Conservation (phyloP, 2,329 filamentous ascomycete genomes). For the Trichoderma sp. region DNA sequence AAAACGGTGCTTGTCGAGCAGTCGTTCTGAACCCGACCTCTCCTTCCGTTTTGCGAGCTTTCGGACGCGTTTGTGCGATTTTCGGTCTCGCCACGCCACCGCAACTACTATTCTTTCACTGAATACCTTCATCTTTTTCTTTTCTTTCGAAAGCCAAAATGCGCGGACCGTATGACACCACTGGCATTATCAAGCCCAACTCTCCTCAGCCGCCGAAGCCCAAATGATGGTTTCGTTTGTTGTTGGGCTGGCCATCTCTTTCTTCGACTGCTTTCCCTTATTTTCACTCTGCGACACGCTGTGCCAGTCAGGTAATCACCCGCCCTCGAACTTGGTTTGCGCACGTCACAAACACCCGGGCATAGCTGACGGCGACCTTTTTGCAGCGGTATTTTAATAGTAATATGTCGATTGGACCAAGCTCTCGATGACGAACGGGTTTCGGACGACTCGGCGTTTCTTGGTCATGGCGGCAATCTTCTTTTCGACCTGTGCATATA, state of each 20-base stretch:
- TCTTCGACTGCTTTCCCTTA: slow-evolving; percentile 9
- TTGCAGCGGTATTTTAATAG: slow-evolving; percentile 14
- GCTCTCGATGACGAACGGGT: slow-evolving; percentile 5
- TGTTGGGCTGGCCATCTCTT: slow-evolving; percentile 2
- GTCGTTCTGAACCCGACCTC: slow-evolving; percentile 16
- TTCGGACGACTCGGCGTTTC: slow-evolving; percentile 10
- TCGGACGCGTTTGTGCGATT: slow-evolving; percentile 8
- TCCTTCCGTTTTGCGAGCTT: slow-evolving; percentile 21
- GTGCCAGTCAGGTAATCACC: slow-evolving; percentile 26
- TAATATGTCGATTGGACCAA: slow-evolving; percentile 20
- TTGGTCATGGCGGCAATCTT: slow-evolving; percentile 12
- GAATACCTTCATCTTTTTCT: neutral
- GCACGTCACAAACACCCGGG: neutral
- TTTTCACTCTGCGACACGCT: slow-evolving; percentile 19
- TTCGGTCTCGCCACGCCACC: neutral
- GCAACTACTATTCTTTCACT: neutral
- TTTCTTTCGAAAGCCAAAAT: slow-evolving; percentile 33
- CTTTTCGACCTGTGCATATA: slow-evolving; percentile 18
- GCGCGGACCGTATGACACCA: slow-evolving; percentile 46
- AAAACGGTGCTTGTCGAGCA: slow-evolving; percentile 20
- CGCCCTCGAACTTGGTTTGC: neutral
- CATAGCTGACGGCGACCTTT: neutral
- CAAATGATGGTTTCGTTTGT: slow-evolving; percentile 30
- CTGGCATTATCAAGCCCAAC: slow-evolving; percentile 43
- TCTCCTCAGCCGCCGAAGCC: slow-evolving; percentile 43